Percentiles rank a stretch among this genome's conserved stretches.
These are phyloP conservation scores for Yamadazyma nakazawae DNA, from an alignment of 805 yeast species.

Conservation along the genomic window DNA sequence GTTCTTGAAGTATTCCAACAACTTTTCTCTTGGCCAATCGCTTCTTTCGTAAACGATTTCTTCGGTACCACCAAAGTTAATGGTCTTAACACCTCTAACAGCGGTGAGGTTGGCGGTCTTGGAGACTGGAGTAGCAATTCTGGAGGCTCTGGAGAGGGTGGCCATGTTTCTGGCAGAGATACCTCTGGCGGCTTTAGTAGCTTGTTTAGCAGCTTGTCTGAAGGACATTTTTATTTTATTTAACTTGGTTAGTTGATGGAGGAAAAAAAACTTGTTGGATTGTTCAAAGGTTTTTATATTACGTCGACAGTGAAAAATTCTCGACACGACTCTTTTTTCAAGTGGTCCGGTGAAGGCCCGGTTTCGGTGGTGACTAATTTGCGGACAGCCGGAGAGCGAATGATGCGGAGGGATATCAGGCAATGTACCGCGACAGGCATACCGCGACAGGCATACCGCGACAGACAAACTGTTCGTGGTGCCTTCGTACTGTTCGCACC, in stretches of 20 bases:
- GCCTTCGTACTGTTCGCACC: no score
- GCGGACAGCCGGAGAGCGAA: slow-evolving; percentile 5
- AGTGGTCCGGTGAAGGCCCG: slow-evolving; percentile 6
- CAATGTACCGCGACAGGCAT: neutral
- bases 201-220: slow-evolving; percentile 46
- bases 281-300: slow-evolving; percentile 2
- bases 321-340: slow-evolving; percentile 2
- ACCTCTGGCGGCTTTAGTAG: slow-evolving; percentile 42
- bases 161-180: slow-evolving; percentile 64
- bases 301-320: slow-evolving; percentile 5
- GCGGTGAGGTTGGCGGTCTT: slow-evolving; percentile 35
- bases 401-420: neutral
- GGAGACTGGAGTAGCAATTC: slow-evolving; percentile 27
- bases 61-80: slow-evolving; percentile 93
- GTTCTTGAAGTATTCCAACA: slow-evolving; percentile 93
- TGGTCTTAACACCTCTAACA: slow-evolving; percentile 90
- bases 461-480: neutral
- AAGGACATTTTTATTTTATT: slow-evolving; percentile 40
- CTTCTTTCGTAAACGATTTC: slow-evolving; percentile 97
- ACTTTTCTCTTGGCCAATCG: slow-evolving; percentile 99
- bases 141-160: slow-evolving; percentile 41
- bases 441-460: neutral
- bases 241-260: neutral
- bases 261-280: slow-evolving; percentile 7
- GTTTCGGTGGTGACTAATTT: slow-evolving; percentile 4